Base-by-base conservation (phyloP, 1,284 basidiomycete genomes). In the Neolentinus lepideus region DNA sequence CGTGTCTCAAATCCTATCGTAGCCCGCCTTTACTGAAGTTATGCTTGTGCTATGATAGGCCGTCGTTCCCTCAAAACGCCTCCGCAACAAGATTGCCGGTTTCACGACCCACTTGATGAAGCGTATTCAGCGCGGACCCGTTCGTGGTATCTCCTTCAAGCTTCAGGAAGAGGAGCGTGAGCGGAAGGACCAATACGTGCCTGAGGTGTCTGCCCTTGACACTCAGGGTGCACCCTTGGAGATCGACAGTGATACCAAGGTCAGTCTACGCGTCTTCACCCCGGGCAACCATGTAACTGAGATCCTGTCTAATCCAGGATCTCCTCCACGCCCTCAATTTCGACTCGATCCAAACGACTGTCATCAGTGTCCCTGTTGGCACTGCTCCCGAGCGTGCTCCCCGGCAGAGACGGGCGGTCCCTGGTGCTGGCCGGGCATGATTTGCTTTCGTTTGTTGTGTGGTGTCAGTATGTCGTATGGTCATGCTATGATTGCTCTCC, bases 101-200 rank as follows among this genome's bases (percentile, higher is more conserved):
- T 99, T 98, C 88, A 99, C 97, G 64, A 99, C 96, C 68, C 97
- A 99, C 75, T 82, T 99, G 73, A 99, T 99, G 97, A 98, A 95
- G 85, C 94, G 97, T 70, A 99, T 99, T 70, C 94, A 98, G 77
- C 89, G 89, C 64, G 96, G 96, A n/a, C 97, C 97, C 67, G 97
- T 99, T 63, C 94, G 95, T 67, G 97, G 97, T 69, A 99, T 99
- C 75, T 98, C 95, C 63, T 99, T 99, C 94, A 98, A 98, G 80
- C 90, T 99, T 65, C 97, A 99, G 76, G 97, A 99, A 74, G 97
- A 99, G 79, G 97, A 99, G 81, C 87, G 97, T 64, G 97, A 99
- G 80, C 83, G 96, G 71, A 99, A 99, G 85, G 95, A 98, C 74
- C 94, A 96, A 81, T 97, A 95, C 75, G 94, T 97, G 55, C 94